Evolutionary conservation across 108 stramenopile species (phyloP), one percentile per base, ranked within the genome.

Genomic region (Craspedostauros australis): DNA sequence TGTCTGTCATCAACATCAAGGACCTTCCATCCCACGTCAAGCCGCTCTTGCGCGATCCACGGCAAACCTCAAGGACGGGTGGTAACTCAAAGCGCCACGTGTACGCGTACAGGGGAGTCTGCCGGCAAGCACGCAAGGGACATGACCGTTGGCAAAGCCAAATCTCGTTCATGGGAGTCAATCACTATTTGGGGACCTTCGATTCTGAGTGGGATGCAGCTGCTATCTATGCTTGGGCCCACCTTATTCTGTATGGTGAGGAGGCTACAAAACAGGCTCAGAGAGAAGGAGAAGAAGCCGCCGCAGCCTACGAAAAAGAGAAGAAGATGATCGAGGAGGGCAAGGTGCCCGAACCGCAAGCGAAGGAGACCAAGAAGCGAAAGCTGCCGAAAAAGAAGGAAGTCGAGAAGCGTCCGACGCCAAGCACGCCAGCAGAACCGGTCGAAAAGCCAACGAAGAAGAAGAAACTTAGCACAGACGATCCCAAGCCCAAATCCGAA

Each of bases 131-230:
- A 6, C 54, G 91, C 25, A 92, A 92, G 57, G 91, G 91, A 2
- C 91, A 88, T 53, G 91, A 92, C 59, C 74, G 91, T 46, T 92
- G 91, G 91, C 91, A 92, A 62, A 76, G 73, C 22, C 91, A 92
- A 60, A 92, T 92, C 41, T 88, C 86, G 9, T 88, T 86, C 49
- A 75, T 77, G 56, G 91, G 91, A 14, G 62, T 60, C 14, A 92
- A 92, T 68, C 86, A 88, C 47, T 92, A 92, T 52, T 72, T 92
- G 7, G 91, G 91, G 43, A 92, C 91, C 1, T 92, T 88, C 54
- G 91, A 92, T 67, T 77, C 80, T 4, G 91, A 92, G 55, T 92
- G 86, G 86, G 91, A 92, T 59, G 91, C 91, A 20, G 91, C 91
- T 20, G 91, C 91, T 27, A 76, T 88, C 22, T 92, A 92, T 54